phyloP scores from a whole-genome alignment of 176 grass and related monocot genomes.

The Oryza officinalis region DNA sequence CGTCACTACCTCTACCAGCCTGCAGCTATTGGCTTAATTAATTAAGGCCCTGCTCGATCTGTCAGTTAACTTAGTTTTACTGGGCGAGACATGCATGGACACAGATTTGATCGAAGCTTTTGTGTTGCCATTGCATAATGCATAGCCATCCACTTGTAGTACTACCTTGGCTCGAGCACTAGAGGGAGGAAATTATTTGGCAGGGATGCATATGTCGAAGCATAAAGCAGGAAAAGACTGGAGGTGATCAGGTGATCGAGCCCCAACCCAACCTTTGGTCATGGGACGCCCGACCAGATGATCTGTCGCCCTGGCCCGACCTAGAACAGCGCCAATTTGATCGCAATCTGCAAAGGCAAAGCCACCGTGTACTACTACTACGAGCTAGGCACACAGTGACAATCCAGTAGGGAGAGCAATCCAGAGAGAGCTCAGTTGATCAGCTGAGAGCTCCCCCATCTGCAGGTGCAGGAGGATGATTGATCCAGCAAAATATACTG shows the following conservation, averaged over 20 bases:
- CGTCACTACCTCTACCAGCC: constrained; percentile 1
- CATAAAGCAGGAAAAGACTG: constrained; percentile 9
- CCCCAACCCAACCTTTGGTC: not conserved
- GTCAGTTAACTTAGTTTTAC: not conserved
- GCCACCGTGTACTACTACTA: not conserved
- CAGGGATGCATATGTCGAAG: not conserved
- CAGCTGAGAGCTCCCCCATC: not conserved
- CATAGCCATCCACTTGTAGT: not conserved
- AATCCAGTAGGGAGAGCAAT: not conserved
- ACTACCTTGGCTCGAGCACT: not conserved
- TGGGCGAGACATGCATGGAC: not conserved
- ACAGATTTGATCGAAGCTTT: not conserved
- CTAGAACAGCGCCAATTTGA: not conserved
- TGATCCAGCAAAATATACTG: not conserved
- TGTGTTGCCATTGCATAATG: not conserved
- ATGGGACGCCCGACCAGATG: not conserved
- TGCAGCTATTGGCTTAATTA: not conserved
- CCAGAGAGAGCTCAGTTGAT: constrained; percentile 30
- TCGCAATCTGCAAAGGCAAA: not conserved
- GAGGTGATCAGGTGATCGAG: not conserved
- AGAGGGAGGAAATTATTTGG: constrained; percentile 14
- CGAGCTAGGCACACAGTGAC: not conserved
- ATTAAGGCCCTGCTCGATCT: not conserved
- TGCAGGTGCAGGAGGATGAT: not conserved
- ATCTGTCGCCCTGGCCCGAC: not conserved